These are phyloP conservation scores for Spinellus fusiger DNA, from an alignment of 192 early-diverging fungal genomes.

Conservation along the genomic window DNA sequence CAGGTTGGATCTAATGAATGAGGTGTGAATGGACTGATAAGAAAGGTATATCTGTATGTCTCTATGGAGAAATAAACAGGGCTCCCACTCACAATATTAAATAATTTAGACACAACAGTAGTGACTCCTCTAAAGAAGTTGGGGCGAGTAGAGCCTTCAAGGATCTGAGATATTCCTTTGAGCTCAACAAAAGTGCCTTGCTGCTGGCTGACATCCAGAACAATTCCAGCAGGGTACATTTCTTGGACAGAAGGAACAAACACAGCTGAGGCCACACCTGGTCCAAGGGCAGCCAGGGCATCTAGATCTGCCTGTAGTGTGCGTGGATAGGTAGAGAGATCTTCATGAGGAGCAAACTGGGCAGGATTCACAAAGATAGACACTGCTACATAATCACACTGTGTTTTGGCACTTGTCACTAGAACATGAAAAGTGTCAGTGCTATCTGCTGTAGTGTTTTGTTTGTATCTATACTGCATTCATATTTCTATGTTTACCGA, in stretches of 20 bases:
- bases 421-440: background rate
- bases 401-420: slow-evolving; percentile 39
- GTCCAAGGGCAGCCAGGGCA: slow-evolving; percentile 44
- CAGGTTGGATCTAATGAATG: slow-evolving; percentile 57
- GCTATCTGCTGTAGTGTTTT: background rate
- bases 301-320: slow-evolving; percentile 74
- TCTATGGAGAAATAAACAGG: background rate
- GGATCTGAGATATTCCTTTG: slow-evolving; percentile 79
- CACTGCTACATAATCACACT: slow-evolving; percentile 67
- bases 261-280: slow-evolving; percentile 46
- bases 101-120: slow-evolving; percentile 90
- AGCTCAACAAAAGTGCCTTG: slow-evolving; percentile 91
- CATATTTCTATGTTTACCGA: slow-evolving; percentile 43
- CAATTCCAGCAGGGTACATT: slow-evolving; percentile 93
- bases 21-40: background rate
- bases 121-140: slow-evolving; percentile 97
- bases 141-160: slow-evolving; percentile 90
- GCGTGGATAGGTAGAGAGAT: slow-evolving; percentile 86
- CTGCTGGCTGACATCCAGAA: slow-evolving; percentile 71
- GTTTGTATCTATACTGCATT: background rate
- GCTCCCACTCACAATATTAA: slow-evolving; percentile 61
- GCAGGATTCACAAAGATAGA: slow-evolving; percentile 99
- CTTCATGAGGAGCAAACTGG: slow-evolving; percentile 95
- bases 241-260: slow-evolving; percentile 68
- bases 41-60: background rate